A percentile compares a stretch with the other conserved stretches of the same genome.
Evolutionary conservation across 2,329 filamentous ascomycete species (phyloP).

Genomic region (Talaromyces sp.): DNA sequence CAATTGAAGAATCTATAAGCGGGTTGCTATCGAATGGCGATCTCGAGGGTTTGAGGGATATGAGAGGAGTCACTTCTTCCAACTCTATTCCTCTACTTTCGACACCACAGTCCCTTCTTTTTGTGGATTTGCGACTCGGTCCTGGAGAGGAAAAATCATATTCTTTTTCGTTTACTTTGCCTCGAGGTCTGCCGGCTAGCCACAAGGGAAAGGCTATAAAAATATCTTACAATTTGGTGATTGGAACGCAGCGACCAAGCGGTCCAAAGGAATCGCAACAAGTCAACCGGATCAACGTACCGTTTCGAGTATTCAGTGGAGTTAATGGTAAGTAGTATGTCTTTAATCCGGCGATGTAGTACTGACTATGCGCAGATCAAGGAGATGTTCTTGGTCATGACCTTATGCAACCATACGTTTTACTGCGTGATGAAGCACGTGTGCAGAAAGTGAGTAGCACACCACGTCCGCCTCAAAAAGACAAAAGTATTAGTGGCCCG

Average conservation of each 20-base stretch:
- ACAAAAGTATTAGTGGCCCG: slow-evolving; percentile 38
- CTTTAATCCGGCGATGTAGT: not conserved
- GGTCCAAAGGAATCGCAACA: slow-evolving; percentile 72
- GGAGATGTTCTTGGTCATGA: slow-evolving; percentile 91
- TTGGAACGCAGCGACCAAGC: slow-evolving; percentile 84
- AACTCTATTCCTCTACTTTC: slow-evolving; percentile 88
- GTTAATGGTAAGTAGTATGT: slow-evolving; percentile 62
- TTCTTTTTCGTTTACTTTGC: slow-evolving; percentile 80
- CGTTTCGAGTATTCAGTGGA: slow-evolving; percentile 88
- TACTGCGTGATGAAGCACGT: slow-evolving; percentile 77
- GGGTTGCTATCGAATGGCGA: slow-evolving; percentile 83
- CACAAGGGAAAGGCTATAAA: slow-evolving; percentile 93
- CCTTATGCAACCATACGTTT: slow-evolving; percentile 87
- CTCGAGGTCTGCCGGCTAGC: slow-evolving; percentile 82
- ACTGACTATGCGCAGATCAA: slow-evolving; percentile 47
- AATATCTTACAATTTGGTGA: slow-evolving; percentile 82
- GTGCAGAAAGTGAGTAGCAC: slow-evolving; percentile 52
- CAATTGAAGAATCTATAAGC: slow-evolving; percentile 80
- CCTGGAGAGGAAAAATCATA: slow-evolving; percentile 87
- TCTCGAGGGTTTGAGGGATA: slow-evolving; percentile 90
- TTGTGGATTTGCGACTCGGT: slow-evolving; percentile 82
- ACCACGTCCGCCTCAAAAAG: slow-evolving; percentile 37
- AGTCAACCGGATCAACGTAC: slow-evolving; percentile 85
- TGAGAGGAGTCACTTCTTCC: slow-evolving; percentile 81
- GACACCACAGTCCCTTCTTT: slow-evolving; percentile 91